Base-by-base conservation (phyloP, 441 rosid species). In the Geranium incanum region DNA sequence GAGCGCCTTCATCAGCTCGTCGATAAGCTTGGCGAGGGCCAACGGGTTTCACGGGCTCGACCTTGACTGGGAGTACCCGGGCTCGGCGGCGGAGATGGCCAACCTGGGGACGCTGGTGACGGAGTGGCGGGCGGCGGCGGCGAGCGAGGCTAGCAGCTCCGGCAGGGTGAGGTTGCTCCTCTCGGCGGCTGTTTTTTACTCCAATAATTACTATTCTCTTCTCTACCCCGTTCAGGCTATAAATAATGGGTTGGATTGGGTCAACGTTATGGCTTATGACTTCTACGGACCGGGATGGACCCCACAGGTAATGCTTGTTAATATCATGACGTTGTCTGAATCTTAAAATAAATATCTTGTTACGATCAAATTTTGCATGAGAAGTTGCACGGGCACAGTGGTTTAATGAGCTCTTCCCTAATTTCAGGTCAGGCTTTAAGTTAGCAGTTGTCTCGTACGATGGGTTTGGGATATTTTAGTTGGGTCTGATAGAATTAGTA, bases 241-340 rank as follows among this genome's bases (percentile, higher is more conserved):
- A 65, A 74, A 81, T 4, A 68, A 62, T 4, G 81, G 77, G 78
- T 59, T 90, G 83, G 89, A 90, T 23, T 90, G 92, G 92, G 73
- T 87, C 73, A 86, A 87, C 18, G 72, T 77, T 12, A 88, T 87
- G 90, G 82, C 87, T 1, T 90, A 86, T 64, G 96, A 88, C 72
- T 88, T 84, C 66, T 80, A 77, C 12, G 84, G 83, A 7, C 79
- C 91, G 1, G 70, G 78, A 33, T 82, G 87, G 85, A 76, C 84
- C 19, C 67, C 62, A 0, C 6, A 1, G 0, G 77, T 77, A 0
- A 41, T 28, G 33, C 33, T 28, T 28, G 33, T 28, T 28, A 28
- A 28, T 28, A 21, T 21, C 21, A 21, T 21, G 21, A 21, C 21
- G 21, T 21, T 21, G 21, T 21, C 21, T 21, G 21, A 21, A 21